Evolutionary conservation across 192 early-diverging fungal species (phyloP), one percentile per base, ranked within the genome.

Genomic region (Kappamyces sp.): DNA sequence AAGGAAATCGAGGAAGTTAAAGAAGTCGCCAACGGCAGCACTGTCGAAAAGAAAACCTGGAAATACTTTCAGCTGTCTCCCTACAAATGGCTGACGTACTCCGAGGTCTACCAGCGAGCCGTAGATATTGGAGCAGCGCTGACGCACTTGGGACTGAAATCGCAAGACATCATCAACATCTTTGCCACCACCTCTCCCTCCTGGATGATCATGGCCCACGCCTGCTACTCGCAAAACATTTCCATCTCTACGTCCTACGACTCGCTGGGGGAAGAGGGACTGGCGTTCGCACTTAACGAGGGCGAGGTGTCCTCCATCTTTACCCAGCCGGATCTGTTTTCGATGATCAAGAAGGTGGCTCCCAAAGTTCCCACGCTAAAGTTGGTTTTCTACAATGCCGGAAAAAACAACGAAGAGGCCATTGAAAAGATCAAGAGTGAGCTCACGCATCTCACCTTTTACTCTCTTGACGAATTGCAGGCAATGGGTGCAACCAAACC

Each of bases 281-380:
- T 94, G 45, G 48, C 76, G 49, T 90, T 88, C 62, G 90, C 92
- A 6, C 84, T 93, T 70, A 85, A 87, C 60, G 87, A 94, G 70
- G 72, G 86, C 38, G 86, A 85, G 63, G 81, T 87, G 30, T 59
- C 62, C 5, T 76, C 80, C 42, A 71, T 89, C 54, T 88, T 88
- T 61, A 88, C 89, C 61, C 82, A 87, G 54, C 79, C 76, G 1
- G 84, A 88, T 38, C 71, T 89, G 37, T 73, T 93, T 37, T 70
- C 76, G 42, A 84, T 79, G 48, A 60, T 91, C 31, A 54, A 58
- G 58, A 85, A 81, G 46, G 75, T 90, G 34, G 74, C 70, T 22
- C 58, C 71, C 37, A 73, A 77, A 30, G 82, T 84, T 57, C 71
- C 76, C 22, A 75, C 68, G 7, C 70, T 93, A 45, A 78, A 81